phyloP scores from a whole-genome alignment of 2,329 filamentous ascomycete species.

The Calonectria multiphialidica region DNA sequence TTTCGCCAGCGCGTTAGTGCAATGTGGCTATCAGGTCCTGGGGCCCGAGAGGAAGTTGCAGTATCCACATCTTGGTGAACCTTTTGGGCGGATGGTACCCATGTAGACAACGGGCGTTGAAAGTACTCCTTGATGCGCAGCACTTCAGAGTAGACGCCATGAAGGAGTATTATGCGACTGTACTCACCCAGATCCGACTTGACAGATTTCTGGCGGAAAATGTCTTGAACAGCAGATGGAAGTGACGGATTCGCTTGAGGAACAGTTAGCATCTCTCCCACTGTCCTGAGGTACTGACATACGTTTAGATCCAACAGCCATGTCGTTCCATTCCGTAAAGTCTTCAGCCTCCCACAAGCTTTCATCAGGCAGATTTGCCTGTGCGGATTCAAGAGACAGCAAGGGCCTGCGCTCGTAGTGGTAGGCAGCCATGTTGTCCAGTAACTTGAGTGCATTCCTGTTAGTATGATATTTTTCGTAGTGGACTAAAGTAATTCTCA shows the following conservation, averaged over 20 bases:
- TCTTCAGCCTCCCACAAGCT: neutral
- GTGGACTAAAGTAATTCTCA: neutral
- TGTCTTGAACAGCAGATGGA: constrained; percentile 18
- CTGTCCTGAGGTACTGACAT: constrained; percentile 17
- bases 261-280: neutral
- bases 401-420: neutral
- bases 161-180: constrained; percentile 34
- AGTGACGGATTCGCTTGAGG: constrained; percentile 29
- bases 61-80: too few relatives aligned
- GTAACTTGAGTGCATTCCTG: constrained; percentile 7
- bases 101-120: constrained; percentile 31
- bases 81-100: constrained; percentile 32
- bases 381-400: neutral
- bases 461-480: neutral
- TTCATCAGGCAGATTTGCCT: neutral
- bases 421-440: neutral
- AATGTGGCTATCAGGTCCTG: neutral
- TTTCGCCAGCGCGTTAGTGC: constrained; percentile 53
- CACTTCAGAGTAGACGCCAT: constrained; percentile 38
- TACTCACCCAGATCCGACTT: constrained; percentile 37
- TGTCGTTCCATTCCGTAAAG: neutral
- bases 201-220: constrained; percentile 25
- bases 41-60: neutral
- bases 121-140: constrained; percentile 28
- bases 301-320: neutral